These are phyloP conservation scores for Phragmites australis DNA, from an alignment of 176 grass and related monocot species.

Conservation along the genomic window DNA sequence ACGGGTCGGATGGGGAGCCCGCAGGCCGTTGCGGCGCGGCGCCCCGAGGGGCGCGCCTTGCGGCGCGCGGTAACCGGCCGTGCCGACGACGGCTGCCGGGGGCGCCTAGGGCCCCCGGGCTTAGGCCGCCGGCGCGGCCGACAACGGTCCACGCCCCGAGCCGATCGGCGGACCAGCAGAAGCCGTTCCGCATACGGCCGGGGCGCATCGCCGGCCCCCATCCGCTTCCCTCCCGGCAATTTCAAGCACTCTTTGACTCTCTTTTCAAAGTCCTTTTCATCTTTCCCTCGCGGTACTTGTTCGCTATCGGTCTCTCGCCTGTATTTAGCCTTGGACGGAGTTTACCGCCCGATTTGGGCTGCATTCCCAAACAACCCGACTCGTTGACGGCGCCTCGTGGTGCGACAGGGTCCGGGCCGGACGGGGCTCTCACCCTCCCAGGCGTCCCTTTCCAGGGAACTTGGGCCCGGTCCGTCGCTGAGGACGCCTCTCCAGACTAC, in stretches of 20 bases:
- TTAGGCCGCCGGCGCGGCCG: no score
- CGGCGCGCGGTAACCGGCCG: background rate
- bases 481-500: no score
- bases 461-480: slow-evolving; percentile 17
- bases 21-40: background rate
- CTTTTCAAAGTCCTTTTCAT: slow-evolving; percentile 78
- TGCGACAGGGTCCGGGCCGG: slow-evolving; percentile 49
- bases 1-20: background rate
- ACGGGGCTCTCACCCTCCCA: slow-evolving; percentile 57
- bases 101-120: no score
- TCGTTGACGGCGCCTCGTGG: slow-evolving; percentile 49
- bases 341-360: slow-evolving; percentile 49
- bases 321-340: slow-evolving; percentile 61
- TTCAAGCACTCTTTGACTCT: slow-evolving; percentile 72
- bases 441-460: slow-evolving; percentile 51
- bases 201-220: slow-evolving; percentile 57
- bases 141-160: no score
- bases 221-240: slow-evolving; percentile 70
- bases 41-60: no score
- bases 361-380: slow-evolving; percentile 59
- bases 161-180: background rate
- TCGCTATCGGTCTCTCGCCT: slow-evolving; percentile 46
- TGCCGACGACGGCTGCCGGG: no score
- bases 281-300: slow-evolving; percentile 42
- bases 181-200: slow-evolving; percentile 22